Percentiles rank a stretch among this genome's conserved stretches.
Conservation (phyloP, 192 early-diverging fungal genomes). For the Coemansia sp. region DNA sequence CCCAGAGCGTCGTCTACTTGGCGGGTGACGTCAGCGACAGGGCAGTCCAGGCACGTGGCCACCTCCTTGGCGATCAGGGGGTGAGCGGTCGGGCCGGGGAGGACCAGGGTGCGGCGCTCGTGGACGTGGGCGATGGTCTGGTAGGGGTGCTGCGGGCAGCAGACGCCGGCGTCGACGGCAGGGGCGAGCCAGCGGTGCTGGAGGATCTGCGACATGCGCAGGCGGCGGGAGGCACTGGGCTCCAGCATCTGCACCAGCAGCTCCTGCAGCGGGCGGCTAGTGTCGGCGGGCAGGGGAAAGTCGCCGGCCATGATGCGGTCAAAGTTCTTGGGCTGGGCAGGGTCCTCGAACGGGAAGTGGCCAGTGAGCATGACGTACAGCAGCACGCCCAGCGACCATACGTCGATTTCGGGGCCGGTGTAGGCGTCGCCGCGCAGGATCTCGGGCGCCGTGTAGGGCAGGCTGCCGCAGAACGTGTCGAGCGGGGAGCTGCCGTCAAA, state of each 20-base stretch:
- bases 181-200: constrained; percentile 31
- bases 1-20: constrained; percentile 25
- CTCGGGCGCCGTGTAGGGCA: constrained; percentile 86
- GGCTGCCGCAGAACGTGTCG: constrained; percentile 86
- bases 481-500: constrained; percentile 63
- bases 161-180: constrained; percentile 1
- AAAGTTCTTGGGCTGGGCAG: constrained; percentile 42
- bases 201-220: constrained; percentile 22
- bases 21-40: constrained; percentile 20
- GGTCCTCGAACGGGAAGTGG: constrained; percentile 59
- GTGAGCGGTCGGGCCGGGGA: constrained; percentile 25
- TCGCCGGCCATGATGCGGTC: constrained; percentile 55
- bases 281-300: constrained; percentile 32
- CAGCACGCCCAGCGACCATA: constrained; percentile 91
- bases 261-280: constrained; percentile 36
- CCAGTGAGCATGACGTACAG: constrained; percentile 78
- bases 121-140: constrained; percentile 4
- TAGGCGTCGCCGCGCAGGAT: constrained; percentile 89
- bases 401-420: constrained; percentile 89
- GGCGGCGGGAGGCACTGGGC: constrained; percentile 26
- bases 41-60: constrained; percentile 35
- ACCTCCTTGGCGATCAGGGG: constrained; percentile 23
- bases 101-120: constrained; percentile 16
- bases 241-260: constrained; percentile 47
- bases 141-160: constrained; percentile 14